Evolutionary conservation across 768 basidiomycete genomes (phyloP).

Genomic region (Flagelloscypha sp.): DNA sequence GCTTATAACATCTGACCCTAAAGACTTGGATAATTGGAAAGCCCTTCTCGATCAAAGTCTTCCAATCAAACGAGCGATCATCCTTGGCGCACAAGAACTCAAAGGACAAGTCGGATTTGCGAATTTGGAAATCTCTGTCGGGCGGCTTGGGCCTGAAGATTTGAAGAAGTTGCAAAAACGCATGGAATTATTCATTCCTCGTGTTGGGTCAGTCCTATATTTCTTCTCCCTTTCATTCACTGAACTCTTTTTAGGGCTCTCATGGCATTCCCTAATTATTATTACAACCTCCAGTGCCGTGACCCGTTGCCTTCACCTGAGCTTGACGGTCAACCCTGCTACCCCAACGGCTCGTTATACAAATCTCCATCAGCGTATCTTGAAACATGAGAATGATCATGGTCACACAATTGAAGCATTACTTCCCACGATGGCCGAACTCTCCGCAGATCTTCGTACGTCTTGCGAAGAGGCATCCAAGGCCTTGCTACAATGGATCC

Average conservation of each 20-base stretch:
- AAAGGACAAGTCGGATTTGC: constrained; percentile 28
- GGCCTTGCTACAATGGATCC: constrained; percentile 24
- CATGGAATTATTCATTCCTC: constrained; percentile 29
- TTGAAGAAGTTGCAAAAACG: constrained; percentile 30
- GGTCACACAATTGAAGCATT: constrained; percentile 35
- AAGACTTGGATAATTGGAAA: constrained; percentile 26
- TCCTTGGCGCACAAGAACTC: constrained; percentile 24
- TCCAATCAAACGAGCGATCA: constrained; percentile 19
- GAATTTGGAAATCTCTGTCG: constrained; percentile 35
- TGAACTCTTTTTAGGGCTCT: constrained; percentile 3
- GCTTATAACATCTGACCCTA: constrained; percentile 24
- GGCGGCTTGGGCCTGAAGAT: constrained; percentile 33
- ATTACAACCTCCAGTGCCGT: too few species aligned
- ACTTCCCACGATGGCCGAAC: constrained; percentile 30
- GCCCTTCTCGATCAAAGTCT: constrained; percentile 18
- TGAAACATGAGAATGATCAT: constrained; percentile 27
- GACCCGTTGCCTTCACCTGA: too few species aligned
- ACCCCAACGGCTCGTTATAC: constrained; percentile 20
- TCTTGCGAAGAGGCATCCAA: constrained; percentile 21
- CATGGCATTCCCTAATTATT: too few species aligned
- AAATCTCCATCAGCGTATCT: constrained; percentile 19
- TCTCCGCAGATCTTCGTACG: constrained; percentile 26
- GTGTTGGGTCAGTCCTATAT: constrained; percentile 26
- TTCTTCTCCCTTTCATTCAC: not conserved
- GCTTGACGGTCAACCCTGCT: too few species aligned